Evolutionary conservation across 441 rosid species (phyloP), one percentile per base, ranked within the genome.

Genomic region (Eutrema salsugineum): DNA sequence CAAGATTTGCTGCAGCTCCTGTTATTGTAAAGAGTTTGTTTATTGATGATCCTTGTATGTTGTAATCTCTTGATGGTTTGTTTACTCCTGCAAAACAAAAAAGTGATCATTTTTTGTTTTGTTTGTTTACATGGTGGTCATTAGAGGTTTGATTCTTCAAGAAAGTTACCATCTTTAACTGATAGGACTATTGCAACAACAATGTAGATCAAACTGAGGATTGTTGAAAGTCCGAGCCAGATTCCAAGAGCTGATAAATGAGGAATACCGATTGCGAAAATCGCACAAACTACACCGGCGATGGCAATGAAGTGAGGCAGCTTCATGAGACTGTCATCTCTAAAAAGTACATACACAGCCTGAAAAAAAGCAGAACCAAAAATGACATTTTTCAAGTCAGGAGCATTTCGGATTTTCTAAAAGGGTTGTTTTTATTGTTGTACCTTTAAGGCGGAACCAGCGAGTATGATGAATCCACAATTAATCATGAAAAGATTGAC

Each of bases 401-500:
- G 4, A 3, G 27, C 27, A 0, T 24, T 24, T 22, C 27, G 27
- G 27, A 22, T 22, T 22, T 22, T 24, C 27, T 0, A 24, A 24
- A 24, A 24, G 11, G 1, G 3, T 15, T 72, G 8, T 22, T 3
- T 17, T 44, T 15, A 50, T 59, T 66, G 32, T 9, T 7, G 4
- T 71, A 91, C 97, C 97, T 94, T 94, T 46, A 94, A 77, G 24
- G 97, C 92, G 10, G 85, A 81, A 79, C 99, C 99, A 43, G 92
- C 93, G 79, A 94, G 81, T 73, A 94, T 91, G 77, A 94, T 88
- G 79, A 68, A 94, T 58, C 99, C 99, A 33, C 87, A 83, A 75
- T 90, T 94, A 57, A 94, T 90, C 99, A 94, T 90, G 83, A 94
- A 94, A 68, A 91, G 95, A 82, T 91, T 91, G 27, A 83, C 81